These are phyloP conservation scores for Calocybe gangraenosa DNA, from an alignment of 768 basidiomycete genomes.

Conservation along the genomic window DNA sequence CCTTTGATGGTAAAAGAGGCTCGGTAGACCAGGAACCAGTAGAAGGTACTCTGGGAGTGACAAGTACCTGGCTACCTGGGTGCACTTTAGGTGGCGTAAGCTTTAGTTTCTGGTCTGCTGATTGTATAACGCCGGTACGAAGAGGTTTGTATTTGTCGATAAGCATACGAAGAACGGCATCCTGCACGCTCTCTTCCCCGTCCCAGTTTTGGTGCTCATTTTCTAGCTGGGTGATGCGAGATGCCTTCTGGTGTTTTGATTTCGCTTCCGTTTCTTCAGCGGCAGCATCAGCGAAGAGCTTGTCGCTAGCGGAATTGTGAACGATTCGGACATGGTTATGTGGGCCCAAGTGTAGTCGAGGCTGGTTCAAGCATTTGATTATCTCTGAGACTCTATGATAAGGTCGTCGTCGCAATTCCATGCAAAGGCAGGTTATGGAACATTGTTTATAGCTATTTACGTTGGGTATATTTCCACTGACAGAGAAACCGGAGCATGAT, in stretches of 20 bases:
- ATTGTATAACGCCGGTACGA: conserved; percentile 51
- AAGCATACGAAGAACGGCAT: conserved; percentile 78
- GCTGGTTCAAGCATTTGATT: background rate
- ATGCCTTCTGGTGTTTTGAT: conserved; percentile 7
- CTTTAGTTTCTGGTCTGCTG: conserved; percentile 66
- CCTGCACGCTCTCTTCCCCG: conserved; percentile 67
- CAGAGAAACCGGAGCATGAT: no score
- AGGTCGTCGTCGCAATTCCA: conserved; percentile 5
- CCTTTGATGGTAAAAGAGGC: conserved; percentile 49
- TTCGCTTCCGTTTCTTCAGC: conserved; percentile 42
- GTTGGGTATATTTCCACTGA: background rate
- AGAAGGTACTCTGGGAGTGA: conserved; percentile 14
- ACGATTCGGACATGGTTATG: conserved; percentile 2
- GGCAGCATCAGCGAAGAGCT: conserved; percentile 64
- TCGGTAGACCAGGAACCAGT: conserved; percentile 44
- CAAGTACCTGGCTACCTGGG: conserved; percentile 16
- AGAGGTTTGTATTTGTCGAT: conserved; percentile 85
- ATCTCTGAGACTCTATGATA: background rate
- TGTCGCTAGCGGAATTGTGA: conserved; percentile 39
- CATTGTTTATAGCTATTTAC: no score
- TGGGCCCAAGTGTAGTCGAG: background rate
- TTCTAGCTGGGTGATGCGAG: conserved; percentile 27
- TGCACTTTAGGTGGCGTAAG: conserved; percentile 38
- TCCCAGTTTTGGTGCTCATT: conserved; percentile 66
- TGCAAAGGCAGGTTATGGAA: conserved; percentile 1